Conservation (phyloP, 495 filamentous ascomycete genomes). For the Coniosporium apollinis region DNA sequence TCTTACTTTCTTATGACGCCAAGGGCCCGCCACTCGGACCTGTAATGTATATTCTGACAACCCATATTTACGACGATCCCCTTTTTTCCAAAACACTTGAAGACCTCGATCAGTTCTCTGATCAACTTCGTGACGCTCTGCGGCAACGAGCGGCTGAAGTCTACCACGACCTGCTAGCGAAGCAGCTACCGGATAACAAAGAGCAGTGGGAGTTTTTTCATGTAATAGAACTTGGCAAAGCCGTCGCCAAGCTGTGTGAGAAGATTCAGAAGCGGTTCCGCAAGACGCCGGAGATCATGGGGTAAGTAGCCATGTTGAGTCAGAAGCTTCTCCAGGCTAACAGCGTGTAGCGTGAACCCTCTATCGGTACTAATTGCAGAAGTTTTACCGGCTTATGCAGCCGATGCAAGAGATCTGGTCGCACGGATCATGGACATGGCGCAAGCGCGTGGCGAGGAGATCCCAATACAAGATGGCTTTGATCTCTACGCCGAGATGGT, state of each 20-base stretch:
- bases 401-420: constrained; percentile 71
- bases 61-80: constrained; percentile 65
- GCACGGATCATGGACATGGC: constrained; percentile 57
- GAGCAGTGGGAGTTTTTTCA: constrained; percentile 73
- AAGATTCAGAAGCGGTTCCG: constrained; percentile 83
- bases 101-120: constrained; percentile 49
- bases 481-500: constrained; percentile 79
- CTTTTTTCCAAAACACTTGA: constrained; percentile 51
- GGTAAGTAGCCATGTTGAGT: constrained; percentile 27
- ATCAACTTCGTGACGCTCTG: constrained; percentile 55
- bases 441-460: constrained; percentile 50
- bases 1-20: constrained; percentile 77
- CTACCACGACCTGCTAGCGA: constrained; percentile 54
- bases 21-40: constrained; percentile 65
- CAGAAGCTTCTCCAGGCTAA: background rate
- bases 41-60: constrained; percentile 66
- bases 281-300: constrained; percentile 79
- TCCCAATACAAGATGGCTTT: constrained; percentile 81
- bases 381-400: constrained; percentile 74
- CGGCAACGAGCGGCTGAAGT: constrained; percentile 52
- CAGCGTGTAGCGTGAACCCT: constrained; percentile 43
- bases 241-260: constrained; percentile 62
- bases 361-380: constrained; percentile 63
- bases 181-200: constrained; percentile 55
- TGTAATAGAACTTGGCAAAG: constrained; percentile 73